phyloP scores from a whole-genome alignment of 768 basidiomycete species.

The Lactifluus subvellereus region DNA sequence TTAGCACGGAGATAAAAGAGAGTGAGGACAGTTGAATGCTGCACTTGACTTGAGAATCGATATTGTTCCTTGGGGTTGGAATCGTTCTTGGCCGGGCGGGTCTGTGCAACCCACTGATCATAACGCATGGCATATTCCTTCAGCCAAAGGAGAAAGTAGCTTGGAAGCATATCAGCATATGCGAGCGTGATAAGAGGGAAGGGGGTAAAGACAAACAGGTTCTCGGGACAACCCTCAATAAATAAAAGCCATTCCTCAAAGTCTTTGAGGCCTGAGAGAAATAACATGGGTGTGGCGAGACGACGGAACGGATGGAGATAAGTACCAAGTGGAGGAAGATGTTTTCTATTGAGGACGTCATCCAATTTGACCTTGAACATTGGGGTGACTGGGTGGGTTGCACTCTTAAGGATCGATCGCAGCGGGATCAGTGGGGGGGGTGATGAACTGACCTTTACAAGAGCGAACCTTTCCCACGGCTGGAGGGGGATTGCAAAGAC shows the following conservation, averaged over 20 bases:
- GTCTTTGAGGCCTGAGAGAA: conserved; percentile 37
- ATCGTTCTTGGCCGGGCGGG: conserved; percentile 17
- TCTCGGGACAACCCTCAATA: conserved; percentile 70
- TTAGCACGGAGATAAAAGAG: conserved; percentile 77
- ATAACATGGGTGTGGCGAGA: background rate
- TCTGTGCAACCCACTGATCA: conserved; percentile 34
- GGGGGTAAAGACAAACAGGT: conserved; percentile 44
- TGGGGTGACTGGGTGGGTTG: conserved; percentile 42
- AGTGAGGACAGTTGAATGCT: conserved; percentile 40
- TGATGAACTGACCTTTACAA: conserved; percentile 41
- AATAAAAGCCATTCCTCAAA: conserved; percentile 72
- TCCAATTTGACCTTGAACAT: conserved; percentile 62
- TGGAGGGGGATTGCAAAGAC: conserved; percentile 64
- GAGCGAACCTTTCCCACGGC: conserved; percentile 64
- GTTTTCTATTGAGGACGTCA: conserved; percentile 68
- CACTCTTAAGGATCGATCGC: background rate
- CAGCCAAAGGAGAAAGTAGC: conserved; percentile 79
- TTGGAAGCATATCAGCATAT: conserved; percentile 26
- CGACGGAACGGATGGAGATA: conserved; percentile 6
- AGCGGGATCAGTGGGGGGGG: background rate
- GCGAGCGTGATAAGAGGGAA: background rate
- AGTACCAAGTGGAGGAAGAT: conserved; percentile 69
- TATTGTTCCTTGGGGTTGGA: conserved; percentile 14
- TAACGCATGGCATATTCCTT: conserved; percentile 60
- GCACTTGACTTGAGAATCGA: conserved; percentile 22